A percentile compares a stretch with the other conserved stretches of the same genome.
These are phyloP conservation scores for Termitomyces sp. DNA, from an alignment of 768 basidiomycete species.

Conservation along the genomic window DNA sequence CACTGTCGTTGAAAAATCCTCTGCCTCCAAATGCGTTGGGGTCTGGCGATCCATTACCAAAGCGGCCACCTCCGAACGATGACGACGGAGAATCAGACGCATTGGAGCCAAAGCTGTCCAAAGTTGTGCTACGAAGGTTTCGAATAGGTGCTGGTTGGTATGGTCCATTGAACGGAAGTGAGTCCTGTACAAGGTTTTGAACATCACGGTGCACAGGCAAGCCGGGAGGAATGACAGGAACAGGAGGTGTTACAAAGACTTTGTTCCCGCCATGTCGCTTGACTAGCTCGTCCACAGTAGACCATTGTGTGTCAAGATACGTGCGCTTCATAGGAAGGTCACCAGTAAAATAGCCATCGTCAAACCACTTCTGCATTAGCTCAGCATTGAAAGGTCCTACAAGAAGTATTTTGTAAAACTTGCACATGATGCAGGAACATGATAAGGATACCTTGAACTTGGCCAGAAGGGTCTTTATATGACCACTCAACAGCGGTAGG, in stretches of 20 bases:
- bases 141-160: slow-evolving; percentile 67
- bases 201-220: slow-evolving; percentile 40
- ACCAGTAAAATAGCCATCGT: slow-evolving; percentile 81
- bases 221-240: slow-evolving; percentile 47
- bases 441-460: slow-evolving; percentile 68
- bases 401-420: slow-evolving; percentile 3
- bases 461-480: slow-evolving; percentile 90
- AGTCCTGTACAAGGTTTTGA: slow-evolving; percentile 35
- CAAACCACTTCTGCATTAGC: slow-evolving; percentile 93
- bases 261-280: slow-evolving; percentile 47
- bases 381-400: slow-evolving; percentile 86
- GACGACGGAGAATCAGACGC: slow-evolving; percentile 70
- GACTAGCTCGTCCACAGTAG: slow-evolving; percentile 54
- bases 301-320: slow-evolving; percentile 65
- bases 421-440: slow-evolving; percentile 3
- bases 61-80: slow-evolving; percentile 59
- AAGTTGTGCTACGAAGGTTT: slow-evolving; percentile 52
- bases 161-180: slow-evolving; percentile 44
- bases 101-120: slow-evolving; percentile 61
- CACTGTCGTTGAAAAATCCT: slow-evolving; percentile 31
- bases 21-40: slow-evolving; percentile 50
- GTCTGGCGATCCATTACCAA: slow-evolving; percentile 68
- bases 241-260: slow-evolving; percentile 56
- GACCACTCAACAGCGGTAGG: slow-evolving; percentile 75
- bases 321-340: slow-evolving; percentile 83